These are phyloP conservation scores for Fusarium aywerte DNA, from an alignment of 2,329 filamentous ascomycete genomes.

Conservation along the genomic window DNA sequence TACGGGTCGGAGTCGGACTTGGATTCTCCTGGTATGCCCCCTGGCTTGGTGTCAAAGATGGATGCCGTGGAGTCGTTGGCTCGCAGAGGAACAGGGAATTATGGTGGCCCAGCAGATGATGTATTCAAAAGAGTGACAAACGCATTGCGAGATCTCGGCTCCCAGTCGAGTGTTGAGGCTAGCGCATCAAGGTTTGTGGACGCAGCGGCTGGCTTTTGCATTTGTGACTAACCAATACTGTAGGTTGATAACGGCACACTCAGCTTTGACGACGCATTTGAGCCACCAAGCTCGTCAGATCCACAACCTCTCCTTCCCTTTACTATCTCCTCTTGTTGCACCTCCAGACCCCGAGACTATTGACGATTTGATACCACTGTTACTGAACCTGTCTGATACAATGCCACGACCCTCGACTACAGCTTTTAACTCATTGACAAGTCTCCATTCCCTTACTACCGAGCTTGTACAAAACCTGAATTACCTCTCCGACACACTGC, in stretches of 20 bases:
- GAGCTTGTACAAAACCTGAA: slow-evolving; percentile 84
- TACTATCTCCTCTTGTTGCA: slow-evolving; percentile 75
- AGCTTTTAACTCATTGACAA: slow-evolving; percentile 72
- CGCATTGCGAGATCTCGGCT: slow-evolving; percentile 75
- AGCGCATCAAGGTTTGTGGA: slow-evolving; percentile 71
- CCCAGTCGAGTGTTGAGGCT: slow-evolving; percentile 77
- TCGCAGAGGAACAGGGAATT: slow-evolving; percentile 72
- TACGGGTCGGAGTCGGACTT: slow-evolving; percentile 79
- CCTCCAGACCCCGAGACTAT: slow-evolving; percentile 72
- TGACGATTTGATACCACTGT: slow-evolving; percentile 74
- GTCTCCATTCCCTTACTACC: slow-evolving; percentile 75
- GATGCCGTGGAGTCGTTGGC: slow-evolving; percentile 78
- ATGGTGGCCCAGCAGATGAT: slow-evolving; percentile 71
- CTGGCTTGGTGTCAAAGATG: slow-evolving; percentile 74
- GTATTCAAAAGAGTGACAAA: slow-evolving; percentile 76
- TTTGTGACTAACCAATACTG: slow-evolving; percentile 25
- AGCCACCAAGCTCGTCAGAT: slow-evolving; percentile 79
- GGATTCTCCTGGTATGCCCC: slow-evolving; percentile 74
- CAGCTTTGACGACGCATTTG: slow-evolving; percentile 78
- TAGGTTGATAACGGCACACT: slow-evolving; percentile 80
- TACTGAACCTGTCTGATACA: slow-evolving; percentile 71
- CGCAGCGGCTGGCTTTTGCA: not conserved
- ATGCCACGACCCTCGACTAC: slow-evolving; percentile 73
- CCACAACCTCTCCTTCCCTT: slow-evolving; percentile 75
- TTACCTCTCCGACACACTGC: slow-evolving; percentile 87